phyloP scores from a whole-genome alignment of 768 basidiomycete genomes.

The Amanita molliuscula region DNA sequence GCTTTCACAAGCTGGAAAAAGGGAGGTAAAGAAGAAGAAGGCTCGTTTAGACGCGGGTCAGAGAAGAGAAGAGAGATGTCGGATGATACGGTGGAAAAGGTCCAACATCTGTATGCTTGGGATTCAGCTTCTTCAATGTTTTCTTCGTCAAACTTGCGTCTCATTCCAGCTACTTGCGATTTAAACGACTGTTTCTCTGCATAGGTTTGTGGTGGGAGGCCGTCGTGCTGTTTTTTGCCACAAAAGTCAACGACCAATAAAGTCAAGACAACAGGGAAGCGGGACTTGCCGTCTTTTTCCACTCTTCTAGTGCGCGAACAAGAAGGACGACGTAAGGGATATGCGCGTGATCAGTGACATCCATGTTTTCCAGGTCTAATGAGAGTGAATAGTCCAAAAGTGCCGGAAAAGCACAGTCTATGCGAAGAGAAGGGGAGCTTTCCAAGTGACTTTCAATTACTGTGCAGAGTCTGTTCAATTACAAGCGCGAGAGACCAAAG shows the following conservation, averaged over 20 bases:
- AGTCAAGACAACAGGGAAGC: background rate
- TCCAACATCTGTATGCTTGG: slow-evolving; percentile 79
- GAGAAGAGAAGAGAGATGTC: slow-evolving; percentile 58
- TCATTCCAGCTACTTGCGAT: slow-evolving; percentile 45
- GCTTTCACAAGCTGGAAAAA: slow-evolving; percentile 77
- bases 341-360: slow-evolving; percentile 83
- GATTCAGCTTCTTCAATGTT: slow-evolving; percentile 94
- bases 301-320: slow-evolving; percentile 71
- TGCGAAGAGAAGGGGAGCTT: slow-evolving; percentile 60
- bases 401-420: slow-evolving; percentile 82
- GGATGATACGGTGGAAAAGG: slow-evolving; percentile 46
- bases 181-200: slow-evolving; percentile 78
- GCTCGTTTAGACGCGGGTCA: slow-evolving; percentile 35
- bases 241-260: background rate
- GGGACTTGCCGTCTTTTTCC: slow-evolving; percentile 62
- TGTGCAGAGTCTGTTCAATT: slow-evolving; percentile 17
- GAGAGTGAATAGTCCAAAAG: slow-evolving; percentile 63
- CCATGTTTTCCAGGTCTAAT: slow-evolving; percentile 70
- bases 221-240: slow-evolving; percentile 51
- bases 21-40: slow-evolving; percentile 23
- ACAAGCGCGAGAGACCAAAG: background rate
- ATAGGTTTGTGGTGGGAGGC: slow-evolving; percentile 42
- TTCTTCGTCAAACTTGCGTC: slow-evolving; percentile 80
- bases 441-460: slow-evolving; percentile 89
- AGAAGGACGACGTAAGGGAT: slow-evolving; percentile 87